Base-by-base conservation (phyloP, 495 filamentous ascomycete genomes). In the Penicillium longicatenatum region DNA sequence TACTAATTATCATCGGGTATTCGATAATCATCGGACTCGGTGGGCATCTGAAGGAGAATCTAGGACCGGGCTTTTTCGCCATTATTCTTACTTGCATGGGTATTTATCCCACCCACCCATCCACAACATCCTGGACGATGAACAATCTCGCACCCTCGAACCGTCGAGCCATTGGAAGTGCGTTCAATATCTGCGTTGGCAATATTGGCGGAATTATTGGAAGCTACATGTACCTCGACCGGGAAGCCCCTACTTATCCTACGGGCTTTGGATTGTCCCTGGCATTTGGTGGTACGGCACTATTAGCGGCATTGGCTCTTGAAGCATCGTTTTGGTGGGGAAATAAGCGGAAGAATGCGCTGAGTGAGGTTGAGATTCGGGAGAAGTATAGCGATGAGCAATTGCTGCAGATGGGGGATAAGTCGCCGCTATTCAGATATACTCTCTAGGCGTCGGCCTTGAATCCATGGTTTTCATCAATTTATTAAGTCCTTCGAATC, bases 361-460 rank as follows among this genome's bases (percentile, higher is more conserved):
- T 75, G 20, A 54, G 19, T 20, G 75, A 70, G 60, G 60, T 50
- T 21, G 74, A 73, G 52, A 63, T 72, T 29, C 56, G 64, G 41
- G 67, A 58, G 49, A 68, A 51, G 44, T 77, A 72, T 41, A 67
- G 48, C 0, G 68, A 75, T 39, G 71, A 72, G 14, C 59, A 76
- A 54, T 48, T 78, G 49, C 58, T 75, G 33, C 68, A 71, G 14
- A 68, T 79, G 73, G 78, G 77, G 0, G 75, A 79, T 61, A 69
- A 69, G 60, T 71, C 66, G 12, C 75, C 76, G 6, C 53, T 75
- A 16, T 78, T 77, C 60, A 73, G 63, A 62, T 75, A 77, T 55
- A 69, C 64, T 0, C 52, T 71, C 3, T 26, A 26, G 7, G 6
- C 6, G 2, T 26, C 6, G 24, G 24, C 24, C 24, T 26, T 26